Base-by-base conservation (phyloP, 176 grass and related monocot species). In the Rhynchospora pubera region DNA sequence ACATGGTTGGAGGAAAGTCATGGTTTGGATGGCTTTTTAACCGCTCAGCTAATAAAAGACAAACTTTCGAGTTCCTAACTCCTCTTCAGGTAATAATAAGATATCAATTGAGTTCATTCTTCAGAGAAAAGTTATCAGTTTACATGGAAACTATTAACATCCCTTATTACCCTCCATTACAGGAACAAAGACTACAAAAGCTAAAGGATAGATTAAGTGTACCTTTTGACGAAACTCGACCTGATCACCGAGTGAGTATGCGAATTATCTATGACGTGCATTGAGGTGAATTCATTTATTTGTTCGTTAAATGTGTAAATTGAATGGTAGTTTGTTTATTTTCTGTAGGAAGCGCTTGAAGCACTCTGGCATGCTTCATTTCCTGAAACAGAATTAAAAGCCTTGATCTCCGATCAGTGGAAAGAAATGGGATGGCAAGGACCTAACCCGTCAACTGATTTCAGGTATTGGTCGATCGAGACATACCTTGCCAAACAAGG, bases 351-450 rank as follows among this genome's bases (percentile, higher is more conserved):
- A 93, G 87, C 92, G 2, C 92, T 97, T 23, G 68, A 61, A 64
- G 85, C 86, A 88, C 92, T 98, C 61, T 98, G 92, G 92, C 83
- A 89, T 64, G 69, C 65, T 73, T 98, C 90, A 4, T 98, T 89
- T 73, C 92, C 90, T 13, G 89, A 91, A 69, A 89, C 66, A 88
- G 85, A 94, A 85, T 73, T 93, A 43, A 84, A 80, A 44, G 60
- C 89, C 66, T 64, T 97, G 77, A 87, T 97, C 83, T 94, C 95
- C 52, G 92, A 91, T 10, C 92, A 94, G 79, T 97, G 95, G 92
- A 97, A 97, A 76, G 92, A 94, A 21, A 94, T 98, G 89, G 92
- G 92, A 7, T 98, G 92, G 95, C 95, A 94, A 85, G 92, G 90
- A 23, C 63, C 84, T 60, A 93, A 98, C 63, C 95, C 95, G 45